Percentiles rank a stretch among this genome's conserved stretches.
phyloP scores from a whole-genome alignment of 2,329 filamentous ascomycete genomes.

The Fusarium subtropicale region DNA sequence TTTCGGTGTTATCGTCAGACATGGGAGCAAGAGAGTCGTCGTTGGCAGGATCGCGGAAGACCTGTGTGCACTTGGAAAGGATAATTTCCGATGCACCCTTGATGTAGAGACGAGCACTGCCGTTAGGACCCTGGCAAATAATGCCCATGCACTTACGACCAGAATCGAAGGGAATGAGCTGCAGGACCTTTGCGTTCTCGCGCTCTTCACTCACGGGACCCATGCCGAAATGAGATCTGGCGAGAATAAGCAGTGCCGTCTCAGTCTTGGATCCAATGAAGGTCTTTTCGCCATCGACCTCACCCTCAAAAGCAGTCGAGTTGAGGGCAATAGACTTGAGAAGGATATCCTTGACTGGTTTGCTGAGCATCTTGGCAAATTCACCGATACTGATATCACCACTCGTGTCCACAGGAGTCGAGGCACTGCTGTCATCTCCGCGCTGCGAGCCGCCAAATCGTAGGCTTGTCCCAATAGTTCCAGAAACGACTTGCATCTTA shows the following conservation, averaged over 20 bases:
- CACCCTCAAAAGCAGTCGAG: slow-evolving; percentile 81
- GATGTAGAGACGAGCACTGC: slow-evolving; percentile 67
- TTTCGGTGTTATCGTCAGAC: slow-evolving; percentile 64
- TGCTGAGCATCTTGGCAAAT: slow-evolving; percentile 59
- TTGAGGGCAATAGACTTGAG: slow-evolving; percentile 72
- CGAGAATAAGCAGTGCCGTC: slow-evolving; percentile 77
- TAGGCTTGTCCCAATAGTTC: slow-evolving; percentile 66
- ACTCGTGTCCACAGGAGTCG: slow-evolving; percentile 45
- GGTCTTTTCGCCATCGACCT: slow-evolving; percentile 72
- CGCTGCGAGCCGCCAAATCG: slow-evolving; percentile 62
- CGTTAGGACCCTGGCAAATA: slow-evolving; percentile 63
- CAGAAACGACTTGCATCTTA: slow-evolving; percentile 75
- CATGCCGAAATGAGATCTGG: slow-evolving; percentile 74
- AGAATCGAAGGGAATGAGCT: slow-evolving; percentile 81
- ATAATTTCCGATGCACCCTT: slow-evolving; percentile 75
- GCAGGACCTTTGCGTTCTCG: slow-evolving; percentile 67
- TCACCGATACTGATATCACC: slow-evolving; percentile 59
- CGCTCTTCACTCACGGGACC: slow-evolving; percentile 73
- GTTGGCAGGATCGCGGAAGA: slow-evolving; percentile 61
- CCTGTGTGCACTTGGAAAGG: slow-evolving; percentile 65
- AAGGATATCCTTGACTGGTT: slow-evolving; percentile 64
- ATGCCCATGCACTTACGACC: slow-evolving; percentile 78
- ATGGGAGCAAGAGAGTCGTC: slow-evolving; percentile 59
- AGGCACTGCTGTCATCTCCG: slow-evolving; percentile 44
- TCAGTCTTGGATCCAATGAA: slow-evolving; percentile 85